These are phyloP conservation scores for Scenedesmus sp. DNA, from an alignment of 163 green algal genomes.

Conservation along the genomic window DNA sequence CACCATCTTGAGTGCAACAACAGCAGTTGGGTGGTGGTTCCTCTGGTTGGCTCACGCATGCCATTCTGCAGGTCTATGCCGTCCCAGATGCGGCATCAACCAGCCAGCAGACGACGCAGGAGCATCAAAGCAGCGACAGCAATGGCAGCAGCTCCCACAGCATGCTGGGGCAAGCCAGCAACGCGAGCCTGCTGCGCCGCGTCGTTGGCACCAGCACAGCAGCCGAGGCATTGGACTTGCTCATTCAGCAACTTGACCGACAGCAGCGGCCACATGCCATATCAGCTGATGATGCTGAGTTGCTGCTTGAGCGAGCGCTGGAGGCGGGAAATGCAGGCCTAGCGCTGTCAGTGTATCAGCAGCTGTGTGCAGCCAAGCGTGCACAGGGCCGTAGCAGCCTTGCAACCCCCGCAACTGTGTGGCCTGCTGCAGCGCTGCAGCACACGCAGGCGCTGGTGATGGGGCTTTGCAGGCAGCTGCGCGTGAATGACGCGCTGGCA, in stretches of 20 bases:
- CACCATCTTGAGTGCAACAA: background rate
- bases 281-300: slow-evolving; percentile 54
- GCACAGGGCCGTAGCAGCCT: background rate
- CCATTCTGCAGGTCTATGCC: background rate
- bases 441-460: slow-evolving; percentile 75
- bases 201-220: slow-evolving; percentile 33
- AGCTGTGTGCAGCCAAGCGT: slow-evolving; percentile 64
- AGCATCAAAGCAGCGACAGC: slow-evolving; percentile 7
- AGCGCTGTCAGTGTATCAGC: slow-evolving; percentile 73
- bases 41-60: background rate
- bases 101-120: background rate
- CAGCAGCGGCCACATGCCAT: slow-evolving; percentile 19
- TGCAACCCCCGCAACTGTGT: slow-evolving; percentile 47
- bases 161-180: background rate
- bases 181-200: slow-evolving; percentile 29
- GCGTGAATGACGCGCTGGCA: slow-evolving; percentile 73
- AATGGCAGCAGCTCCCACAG: slow-evolving; percentile 14
- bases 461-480: slow-evolving; percentile 74
- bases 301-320: slow-evolving; percentile 63
- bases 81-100: background rate
- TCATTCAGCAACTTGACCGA: slow-evolving; percentile 38
- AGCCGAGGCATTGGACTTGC: slow-evolving; percentile 49
- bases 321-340: slow-evolving; percentile 75
- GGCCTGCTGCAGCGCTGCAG: slow-evolving; percentile 71
- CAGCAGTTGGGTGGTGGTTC: slow-evolving; percentile 13